Percentiles rank a stretch among this genome's conserved stretches.
Evolutionary conservation across 345 rosid species (phyloP).

Genomic region (Eucalyptus erythrocorys): DNA sequence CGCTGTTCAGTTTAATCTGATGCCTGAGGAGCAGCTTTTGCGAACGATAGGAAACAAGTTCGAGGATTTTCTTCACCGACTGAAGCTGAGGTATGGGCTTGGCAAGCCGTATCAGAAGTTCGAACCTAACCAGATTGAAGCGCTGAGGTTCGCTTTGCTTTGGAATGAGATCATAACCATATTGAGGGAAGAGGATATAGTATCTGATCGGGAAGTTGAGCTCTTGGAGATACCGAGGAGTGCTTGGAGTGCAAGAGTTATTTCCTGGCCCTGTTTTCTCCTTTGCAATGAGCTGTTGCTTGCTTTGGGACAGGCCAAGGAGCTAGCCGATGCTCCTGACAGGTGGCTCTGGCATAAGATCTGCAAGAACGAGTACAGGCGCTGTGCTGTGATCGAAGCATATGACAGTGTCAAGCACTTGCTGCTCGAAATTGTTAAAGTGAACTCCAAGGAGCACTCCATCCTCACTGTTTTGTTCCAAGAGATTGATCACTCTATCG

Average conservation of each 20-base stretch:
- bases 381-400: constrained; percentile 82
- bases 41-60: constrained; percentile 62
- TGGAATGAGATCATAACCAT: constrained; percentile 82
- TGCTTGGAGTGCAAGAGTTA: constrained; percentile 71
- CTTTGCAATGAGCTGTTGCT: constrained; percentile 82
- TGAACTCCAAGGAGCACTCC: constrained; percentile 67
- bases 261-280: constrained; percentile 90
- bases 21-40: constrained; percentile 80
- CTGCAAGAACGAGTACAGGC: constrained; percentile 80
- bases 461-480: constrained; percentile 64
- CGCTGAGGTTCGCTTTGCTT: constrained; percentile 71
- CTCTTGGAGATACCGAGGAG: constrained; percentile 69
- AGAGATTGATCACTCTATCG: constrained; percentile 56
- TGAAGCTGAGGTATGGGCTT: constrained; percentile 87
- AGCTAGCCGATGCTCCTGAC: constrained; percentile 83
- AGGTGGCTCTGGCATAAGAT: constrained; percentile 88
- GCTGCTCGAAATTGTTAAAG: constrained; percentile 47
- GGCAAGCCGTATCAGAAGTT: constrained; percentile 85
- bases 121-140: constrained; percentile 79
- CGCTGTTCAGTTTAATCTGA: constrained; percentile 84
- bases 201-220: constrained; percentile 75
- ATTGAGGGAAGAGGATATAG: constrained; percentile 87
- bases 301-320: constrained; percentile 82
- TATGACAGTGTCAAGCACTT: constrained; percentile 71
- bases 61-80: constrained; percentile 58